Percentiles rank a stretch among this genome's conserved stretches.
These are phyloP conservation scores for Penicillium sp. DNA, from an alignment of 2,329 filamentous ascomycete genomes.

Conservation along the genomic window DNA sequence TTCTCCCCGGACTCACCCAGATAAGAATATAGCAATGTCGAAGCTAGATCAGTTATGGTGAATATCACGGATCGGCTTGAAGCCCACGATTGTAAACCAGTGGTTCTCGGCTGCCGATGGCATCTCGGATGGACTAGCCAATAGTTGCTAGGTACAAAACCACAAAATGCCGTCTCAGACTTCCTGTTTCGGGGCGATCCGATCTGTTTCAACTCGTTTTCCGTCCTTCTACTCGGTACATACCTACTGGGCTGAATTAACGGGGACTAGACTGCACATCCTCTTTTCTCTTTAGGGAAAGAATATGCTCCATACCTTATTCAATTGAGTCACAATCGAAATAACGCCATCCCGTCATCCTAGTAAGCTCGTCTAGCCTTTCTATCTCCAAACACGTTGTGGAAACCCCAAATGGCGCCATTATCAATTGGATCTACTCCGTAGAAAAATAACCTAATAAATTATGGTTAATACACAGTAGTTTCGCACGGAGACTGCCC, in stretches of 20 bases:
- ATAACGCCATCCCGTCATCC: conserved; percentile 9
- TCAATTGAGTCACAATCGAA: neutral
- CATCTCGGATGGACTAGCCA: conserved; percentile 13
- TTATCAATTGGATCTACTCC: neutral
- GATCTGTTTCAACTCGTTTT: conserved; percentile 6
- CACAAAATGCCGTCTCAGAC: conserved; percentile 12
- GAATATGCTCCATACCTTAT: conserved; percentile 2
- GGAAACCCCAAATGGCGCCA: conserved; percentile 4
- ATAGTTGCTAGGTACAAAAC: conserved; percentile 3
- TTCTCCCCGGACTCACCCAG: conserved; percentile 1
- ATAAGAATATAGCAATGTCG: neutral
- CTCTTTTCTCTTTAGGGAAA: neutral
- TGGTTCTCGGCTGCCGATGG: conserved; percentile 2
- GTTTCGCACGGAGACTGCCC: conserved; percentile 4
- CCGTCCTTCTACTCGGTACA: too few species aligned
- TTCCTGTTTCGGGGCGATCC: conserved; percentile 27
- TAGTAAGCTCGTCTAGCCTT: neutral
- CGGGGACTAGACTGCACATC: neutral
- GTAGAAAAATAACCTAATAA: too few species aligned
- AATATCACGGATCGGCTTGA: neutral
- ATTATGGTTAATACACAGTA: neutral
- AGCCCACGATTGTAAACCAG: conserved; percentile 5
- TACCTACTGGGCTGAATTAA: too few species aligned
- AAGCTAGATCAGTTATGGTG: neutral
- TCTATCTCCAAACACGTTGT: neutral